phyloP scores from a whole-genome alignment of 2,329 filamentous ascomycete genomes.

The Colletotrichum lentis region DNA sequence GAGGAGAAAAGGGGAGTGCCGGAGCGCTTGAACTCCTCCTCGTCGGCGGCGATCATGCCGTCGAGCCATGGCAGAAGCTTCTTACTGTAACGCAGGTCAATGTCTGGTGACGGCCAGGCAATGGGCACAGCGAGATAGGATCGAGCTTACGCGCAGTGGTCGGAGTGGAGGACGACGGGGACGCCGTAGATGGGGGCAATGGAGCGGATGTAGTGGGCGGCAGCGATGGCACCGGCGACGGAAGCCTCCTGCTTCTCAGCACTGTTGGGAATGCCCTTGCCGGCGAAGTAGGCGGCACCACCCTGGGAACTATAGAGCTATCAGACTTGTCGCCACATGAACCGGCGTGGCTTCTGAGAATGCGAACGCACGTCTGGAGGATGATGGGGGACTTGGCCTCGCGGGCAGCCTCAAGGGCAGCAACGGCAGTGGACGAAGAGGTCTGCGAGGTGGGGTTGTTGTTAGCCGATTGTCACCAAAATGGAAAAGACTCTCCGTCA shows the following conservation, averaged over 20 bases:
- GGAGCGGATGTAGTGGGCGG: slow-evolving; percentile 90
- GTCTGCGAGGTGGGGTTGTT: slow-evolving; percentile 53
- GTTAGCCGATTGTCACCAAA: slow-evolving; percentile 30
- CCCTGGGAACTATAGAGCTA: slow-evolving; percentile 71
- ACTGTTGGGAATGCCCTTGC: slow-evolving; percentile 83
- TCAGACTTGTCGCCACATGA: slow-evolving; percentile 12
- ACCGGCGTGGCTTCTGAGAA: background rate
- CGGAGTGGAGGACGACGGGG: slow-evolving; percentile 93
- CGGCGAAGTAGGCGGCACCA: slow-evolving; percentile 90
- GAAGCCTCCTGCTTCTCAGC: slow-evolving; percentile 81
- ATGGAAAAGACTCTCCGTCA: background rate
- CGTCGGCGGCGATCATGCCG: slow-evolving; percentile 93
- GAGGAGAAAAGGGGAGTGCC: slow-evolving; percentile 92
- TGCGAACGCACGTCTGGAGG: slow-evolving; percentile 71
- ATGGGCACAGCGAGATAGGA: background rate
- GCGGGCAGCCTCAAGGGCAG: slow-evolving; percentile 91
- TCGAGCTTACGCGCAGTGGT: slow-evolving; percentile 77
- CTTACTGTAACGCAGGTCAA: slow-evolving; percentile 61
- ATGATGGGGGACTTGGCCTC: slow-evolving; percentile 92
- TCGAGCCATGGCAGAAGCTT: slow-evolving; percentile 99
- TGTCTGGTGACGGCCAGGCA: background rate
- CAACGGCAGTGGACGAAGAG: slow-evolving; percentile 82
- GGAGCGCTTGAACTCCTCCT: slow-evolving; percentile 92
- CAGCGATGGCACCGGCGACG: slow-evolving; percentile 86
- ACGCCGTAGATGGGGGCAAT: slow-evolving; percentile 88